Conservation (phyloP, 345 rosid species). For the Eucalyptus sp. region DNA sequence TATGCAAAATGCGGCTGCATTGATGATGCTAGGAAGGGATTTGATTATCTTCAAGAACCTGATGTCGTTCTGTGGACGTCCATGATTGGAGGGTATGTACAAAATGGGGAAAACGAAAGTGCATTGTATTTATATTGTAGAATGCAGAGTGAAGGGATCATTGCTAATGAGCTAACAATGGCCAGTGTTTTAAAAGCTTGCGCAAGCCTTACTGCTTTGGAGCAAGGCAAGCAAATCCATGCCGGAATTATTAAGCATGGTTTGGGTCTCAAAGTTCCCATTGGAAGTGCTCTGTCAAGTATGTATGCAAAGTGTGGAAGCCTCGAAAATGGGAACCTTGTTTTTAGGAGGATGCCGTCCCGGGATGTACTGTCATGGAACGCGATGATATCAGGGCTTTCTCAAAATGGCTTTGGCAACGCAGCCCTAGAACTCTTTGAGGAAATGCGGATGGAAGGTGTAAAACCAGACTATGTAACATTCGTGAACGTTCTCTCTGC, state of each 20-base stretch:
- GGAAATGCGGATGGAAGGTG: slow-evolving; percentile 24
- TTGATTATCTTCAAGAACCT: slow-evolving; percentile 21
- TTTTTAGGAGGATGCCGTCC: slow-evolving; percentile 24
- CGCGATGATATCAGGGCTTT: slow-evolving; percentile 37
- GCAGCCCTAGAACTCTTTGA: slow-evolving; percentile 28
- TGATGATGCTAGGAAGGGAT: slow-evolving; percentile 30
- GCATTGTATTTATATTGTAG: slow-evolving; percentile 37
- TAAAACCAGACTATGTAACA: slow-evolving; percentile 28
- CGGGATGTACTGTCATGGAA: slow-evolving; percentile 42
- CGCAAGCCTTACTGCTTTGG: slow-evolving; percentile 42
- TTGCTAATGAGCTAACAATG: slow-evolving; percentile 52
- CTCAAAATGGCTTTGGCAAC: slow-evolving; percentile 30
- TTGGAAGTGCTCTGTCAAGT: slow-evolving; percentile 53
- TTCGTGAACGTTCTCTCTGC: slow-evolving; percentile 47
- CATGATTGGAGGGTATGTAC: slow-evolving; percentile 57
- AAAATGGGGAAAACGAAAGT: slow-evolving; percentile 44
- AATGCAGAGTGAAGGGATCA: slow-evolving; percentile 44
- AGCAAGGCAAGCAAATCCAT: slow-evolving; percentile 58
- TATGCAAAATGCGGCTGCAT: slow-evolving; percentile 51
- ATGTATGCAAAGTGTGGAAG: slow-evolving; percentile 70
- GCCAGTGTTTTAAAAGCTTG: slow-evolving; percentile 53
- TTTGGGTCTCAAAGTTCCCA: slow-evolving; percentile 32
- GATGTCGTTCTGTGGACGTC: slow-evolving; percentile 71
- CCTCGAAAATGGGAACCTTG: slow-evolving; percentile 37
- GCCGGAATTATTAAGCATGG: slow-evolving; percentile 42